These are phyloP conservation scores for Ormosia semicastrata DNA, from an alignment of 306 rosid genomes.

Conservation along the genomic window DNA sequence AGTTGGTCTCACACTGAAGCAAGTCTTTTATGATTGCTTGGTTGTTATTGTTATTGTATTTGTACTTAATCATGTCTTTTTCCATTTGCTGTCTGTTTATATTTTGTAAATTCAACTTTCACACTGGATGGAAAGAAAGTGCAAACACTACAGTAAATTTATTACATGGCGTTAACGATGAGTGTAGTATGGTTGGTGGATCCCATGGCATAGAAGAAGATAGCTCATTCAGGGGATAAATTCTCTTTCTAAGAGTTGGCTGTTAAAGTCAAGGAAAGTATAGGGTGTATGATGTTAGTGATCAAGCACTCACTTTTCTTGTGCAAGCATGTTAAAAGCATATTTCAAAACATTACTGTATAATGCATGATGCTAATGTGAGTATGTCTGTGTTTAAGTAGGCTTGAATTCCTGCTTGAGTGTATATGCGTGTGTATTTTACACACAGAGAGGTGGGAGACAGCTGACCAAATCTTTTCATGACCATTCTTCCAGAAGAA, in stretches of 20 bases:
- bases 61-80: background rate
- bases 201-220: background rate
- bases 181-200: background rate
- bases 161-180: background rate
- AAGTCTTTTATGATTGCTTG: slow-evolving; percentile 34
- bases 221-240: background rate
- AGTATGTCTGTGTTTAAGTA: background rate
- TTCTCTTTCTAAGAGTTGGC: background rate
- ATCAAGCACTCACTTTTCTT: slow-evolving; percentile 13
- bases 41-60: background rate
- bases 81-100: background rate
- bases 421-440: background rate
- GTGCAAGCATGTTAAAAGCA: slow-evolving; percentile 8
- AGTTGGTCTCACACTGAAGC: slow-evolving; percentile 85
- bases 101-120: background rate
- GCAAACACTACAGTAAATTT: background rate
- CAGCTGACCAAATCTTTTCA: slow-evolving; percentile 85
- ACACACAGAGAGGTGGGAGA: slow-evolving; percentile 8
- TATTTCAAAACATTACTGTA: background rate
- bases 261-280: background rate
- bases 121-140: background rate
- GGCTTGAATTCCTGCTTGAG: background rate
- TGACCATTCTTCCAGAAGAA: slow-evolving; percentile 84
- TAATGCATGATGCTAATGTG: background rate
- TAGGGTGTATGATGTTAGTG: background rate